These are phyloP conservation scores for Cocos nucifera DNA, from an alignment of 176 grass and related monocot species.

Conservation along the genomic window DNA sequence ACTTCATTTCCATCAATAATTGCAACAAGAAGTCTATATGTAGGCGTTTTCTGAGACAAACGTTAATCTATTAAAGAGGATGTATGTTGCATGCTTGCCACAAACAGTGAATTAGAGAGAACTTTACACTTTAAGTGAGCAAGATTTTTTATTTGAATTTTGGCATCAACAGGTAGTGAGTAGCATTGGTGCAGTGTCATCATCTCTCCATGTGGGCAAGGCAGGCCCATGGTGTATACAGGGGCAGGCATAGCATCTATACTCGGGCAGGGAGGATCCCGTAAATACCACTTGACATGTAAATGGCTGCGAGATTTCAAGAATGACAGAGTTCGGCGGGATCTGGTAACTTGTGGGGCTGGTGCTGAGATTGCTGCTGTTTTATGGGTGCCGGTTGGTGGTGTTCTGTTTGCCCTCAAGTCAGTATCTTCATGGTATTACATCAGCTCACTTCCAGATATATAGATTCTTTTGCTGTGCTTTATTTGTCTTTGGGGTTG, in stretches of 20 bases:
- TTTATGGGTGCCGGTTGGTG: slow-evolving; percentile 73
- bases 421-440: slow-evolving; percentile 84
- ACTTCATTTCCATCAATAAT: no score
- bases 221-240: slow-evolving; percentile 67
- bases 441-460: slow-evolving; percentile 12
- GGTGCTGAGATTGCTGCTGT: slow-evolving; percentile 82
- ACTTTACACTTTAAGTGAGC: neutral
- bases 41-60: no score
- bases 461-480: no score
- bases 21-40: no score
- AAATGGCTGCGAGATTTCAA: slow-evolving; percentile 84
- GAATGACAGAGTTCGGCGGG: slow-evolving; percentile 85
- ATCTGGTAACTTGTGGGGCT: slow-evolving; percentile 84
- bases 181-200: slow-evolving; percentile 74
- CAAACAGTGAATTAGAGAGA: neutral
- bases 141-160: slow-evolving; percentile 1
- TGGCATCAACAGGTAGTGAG: slow-evolving; percentile 49
- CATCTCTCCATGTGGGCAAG: slow-evolving; percentile 85
- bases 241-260: slow-evolving; percentile 83
- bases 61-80: no score
- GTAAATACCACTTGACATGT: slow-evolving; percentile 58
- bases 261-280: slow-evolving; percentile 75
- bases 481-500: no score
- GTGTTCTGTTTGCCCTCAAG: slow-evolving; percentile 85
- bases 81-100: neutral